Base-by-base conservation (phyloP, 805 yeast genomes). In the Kregervanrija delftensis region DNA sequence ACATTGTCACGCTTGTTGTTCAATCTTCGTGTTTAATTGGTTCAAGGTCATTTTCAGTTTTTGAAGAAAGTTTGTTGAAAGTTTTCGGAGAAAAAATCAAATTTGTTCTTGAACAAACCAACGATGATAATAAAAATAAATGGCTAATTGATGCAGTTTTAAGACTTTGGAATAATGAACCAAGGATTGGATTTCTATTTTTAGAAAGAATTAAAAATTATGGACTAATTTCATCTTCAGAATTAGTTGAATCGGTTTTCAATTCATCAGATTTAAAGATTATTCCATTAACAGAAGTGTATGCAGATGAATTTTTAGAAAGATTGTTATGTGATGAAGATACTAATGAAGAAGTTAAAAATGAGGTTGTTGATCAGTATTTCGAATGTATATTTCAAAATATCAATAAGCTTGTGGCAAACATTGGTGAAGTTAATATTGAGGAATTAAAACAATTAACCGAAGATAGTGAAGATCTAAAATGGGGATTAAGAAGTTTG, bases 21-120 rank as follows among this genome's bases (percentile, higher is more conserved):
- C 91, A 86, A 56, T 71, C 83, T 0, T 72, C 87, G 42, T 84
- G 91, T 39, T 81, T 81, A 53, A 81, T 88, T 46, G 97, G 98
- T 11, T 83, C 88, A 39, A 76, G 97, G 59, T 90, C 97, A 0
- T 73, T 90, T 37, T 86, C 91, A 0, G 89, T 84, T 55, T 81
- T 83, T 34, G 77, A 76, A 48, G 77, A 75, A 40, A 77, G 76
- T 8, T 65, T 66, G 5, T 44, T 63, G 15, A 64, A 62, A 41
- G 48, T 64, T n/a, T 50, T 58, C 37, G 58, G 59, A 10, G 55
- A 49, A 2, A 64, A 41, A 49, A 56, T 40, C 50, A 57, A 33
- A 56, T 55, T 39, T 44, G 60, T 45, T 47, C 46, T 35, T 48
- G 57, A 3, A 58, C 53, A 15, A 40, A 45, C 36, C 61, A 14